These are phyloP conservation scores for Dactylellina drechsleri DNA, from an alignment of 2,329 filamentous ascomycete genomes.

Conservation along the genomic window DNA sequence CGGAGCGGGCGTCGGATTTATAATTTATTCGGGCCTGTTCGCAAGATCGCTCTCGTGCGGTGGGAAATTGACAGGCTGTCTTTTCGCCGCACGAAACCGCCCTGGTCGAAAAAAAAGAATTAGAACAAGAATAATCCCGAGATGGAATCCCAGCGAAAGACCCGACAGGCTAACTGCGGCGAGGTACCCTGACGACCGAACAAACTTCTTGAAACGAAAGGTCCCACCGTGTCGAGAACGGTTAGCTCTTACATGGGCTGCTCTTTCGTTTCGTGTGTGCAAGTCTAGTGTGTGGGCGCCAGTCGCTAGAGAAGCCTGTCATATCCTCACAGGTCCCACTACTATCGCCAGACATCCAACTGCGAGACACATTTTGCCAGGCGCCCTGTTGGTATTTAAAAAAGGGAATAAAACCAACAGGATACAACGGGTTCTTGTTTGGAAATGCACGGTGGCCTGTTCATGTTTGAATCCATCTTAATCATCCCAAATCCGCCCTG, in stretches of 20 bases:
- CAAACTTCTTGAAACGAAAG: slow-evolving; percentile 20
- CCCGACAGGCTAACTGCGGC: background rate
- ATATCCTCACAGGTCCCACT: background rate
- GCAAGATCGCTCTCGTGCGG: slow-evolving; percentile 37
- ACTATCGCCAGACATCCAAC: too few species aligned
- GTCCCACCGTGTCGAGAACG: slow-evolving; percentile 34
- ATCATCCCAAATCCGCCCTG: too few species aligned
- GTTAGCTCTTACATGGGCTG: slow-evolving; percentile 23
- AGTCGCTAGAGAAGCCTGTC: background rate
- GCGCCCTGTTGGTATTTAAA: too few species aligned
- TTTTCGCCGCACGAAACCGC: background rate
- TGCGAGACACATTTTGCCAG: too few species aligned
- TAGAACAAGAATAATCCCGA: background rate
- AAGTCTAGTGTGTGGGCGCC: background rate
- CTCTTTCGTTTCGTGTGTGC: too few species aligned
- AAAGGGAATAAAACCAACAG: background rate
- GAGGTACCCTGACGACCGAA: background rate
- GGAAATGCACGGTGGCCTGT: too few species aligned
- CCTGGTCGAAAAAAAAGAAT: too few species aligned
- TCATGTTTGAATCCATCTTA: too few species aligned
- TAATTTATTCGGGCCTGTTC: slow-evolving; percentile 24
- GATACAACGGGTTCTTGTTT: too few species aligned
- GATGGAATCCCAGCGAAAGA: slow-evolving; percentile 3
- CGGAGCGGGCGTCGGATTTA: slow-evolving; percentile 22
- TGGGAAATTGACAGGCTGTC: slow-evolving; percentile 25